Evolutionary conservation across 768 basidiomycete species (phyloP).

Genomic region (Boletus rubroflammeus): DNA sequence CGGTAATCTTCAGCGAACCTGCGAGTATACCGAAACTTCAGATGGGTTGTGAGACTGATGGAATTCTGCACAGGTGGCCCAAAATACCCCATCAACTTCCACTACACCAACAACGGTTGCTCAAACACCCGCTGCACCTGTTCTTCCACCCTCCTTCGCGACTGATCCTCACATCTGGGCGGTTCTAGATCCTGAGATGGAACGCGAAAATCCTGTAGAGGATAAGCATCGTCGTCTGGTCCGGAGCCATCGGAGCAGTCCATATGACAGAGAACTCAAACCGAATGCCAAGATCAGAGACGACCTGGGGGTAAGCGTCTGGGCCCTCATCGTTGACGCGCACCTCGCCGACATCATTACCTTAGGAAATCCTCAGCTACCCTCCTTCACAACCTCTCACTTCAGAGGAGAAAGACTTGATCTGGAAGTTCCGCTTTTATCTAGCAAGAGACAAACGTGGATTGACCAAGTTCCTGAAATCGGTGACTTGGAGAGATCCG

Average conservation of each 20-base stretch:
- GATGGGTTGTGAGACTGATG: background rate
- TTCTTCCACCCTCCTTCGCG: constrained; percentile 48
- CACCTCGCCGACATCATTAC: background rate
- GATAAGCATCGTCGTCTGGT: constrained; percentile 94
- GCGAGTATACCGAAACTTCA: constrained; percentile 38
- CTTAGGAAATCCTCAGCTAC: constrained; percentile 83
- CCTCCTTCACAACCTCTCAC: constrained; percentile 84
- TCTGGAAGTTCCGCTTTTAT: constrained; percentile 99
- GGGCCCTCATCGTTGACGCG: background rate
- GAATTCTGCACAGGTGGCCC: constrained; percentile 35
- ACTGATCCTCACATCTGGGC: constrained; percentile 79
- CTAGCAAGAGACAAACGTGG: constrained; percentile 89
- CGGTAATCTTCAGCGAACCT: constrained; percentile 91
- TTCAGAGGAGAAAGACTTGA: constrained; percentile 90
- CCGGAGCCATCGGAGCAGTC: constrained; percentile 91
- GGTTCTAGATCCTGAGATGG: constrained; percentile 86
- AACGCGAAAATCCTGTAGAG: constrained; percentile 93
- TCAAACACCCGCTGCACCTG: constrained; percentile 38
- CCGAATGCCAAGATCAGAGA: constrained; percentile 96
- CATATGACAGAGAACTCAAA: constrained; percentile 92
- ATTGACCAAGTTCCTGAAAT: constrained; percentile 95
- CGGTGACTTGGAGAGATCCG: constrained; percentile 95
- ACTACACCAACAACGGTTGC: constrained; percentile 38
- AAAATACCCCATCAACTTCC: constrained; percentile 39
- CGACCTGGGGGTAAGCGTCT: constrained; percentile 70